These are phyloP conservation scores for Colletotrichum viniferum DNA, from an alignment of 2,329 filamentous ascomycete species.

Conservation along the genomic window DNA sequence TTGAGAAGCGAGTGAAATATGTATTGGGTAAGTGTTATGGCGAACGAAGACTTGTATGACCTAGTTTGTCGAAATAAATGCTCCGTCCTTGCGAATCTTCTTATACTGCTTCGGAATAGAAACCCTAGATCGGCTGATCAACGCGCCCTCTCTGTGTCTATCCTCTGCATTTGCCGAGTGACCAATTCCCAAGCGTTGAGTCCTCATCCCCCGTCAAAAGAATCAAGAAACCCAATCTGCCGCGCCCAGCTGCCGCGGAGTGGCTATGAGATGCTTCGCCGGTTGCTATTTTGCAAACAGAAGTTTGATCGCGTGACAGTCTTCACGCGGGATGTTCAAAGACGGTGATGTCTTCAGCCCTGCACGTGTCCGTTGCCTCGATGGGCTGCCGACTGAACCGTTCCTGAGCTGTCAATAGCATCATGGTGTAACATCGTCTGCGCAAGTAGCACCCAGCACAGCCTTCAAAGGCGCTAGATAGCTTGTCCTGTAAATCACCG, in stretches of 20 bases:
- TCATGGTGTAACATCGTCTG: neutral
- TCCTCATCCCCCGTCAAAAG: neutral
- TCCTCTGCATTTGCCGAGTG: neutral
- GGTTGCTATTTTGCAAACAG: neutral
- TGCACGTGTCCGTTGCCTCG: neutral
- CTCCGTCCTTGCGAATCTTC: neutral
- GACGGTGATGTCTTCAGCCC: neutral
- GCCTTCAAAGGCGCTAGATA: neutral
- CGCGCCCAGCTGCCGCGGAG: neutral
- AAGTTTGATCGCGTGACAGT: neutral
- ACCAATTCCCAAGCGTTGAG: neutral
- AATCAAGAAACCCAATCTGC: neutral
- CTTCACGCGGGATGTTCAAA: neutral
- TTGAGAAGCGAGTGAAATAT: neutral
- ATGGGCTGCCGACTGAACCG: neutral
- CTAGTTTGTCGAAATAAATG: neutral
- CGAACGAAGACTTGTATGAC: neutral
- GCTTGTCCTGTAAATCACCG: neutral
- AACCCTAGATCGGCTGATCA: neutral
- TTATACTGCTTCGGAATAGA: neutral
- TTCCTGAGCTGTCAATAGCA: neutral
- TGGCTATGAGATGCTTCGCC: neutral
- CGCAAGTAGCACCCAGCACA: neutral
- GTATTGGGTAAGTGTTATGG: neutral
- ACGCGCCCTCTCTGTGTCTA: rapidly evolving